phyloP scores from a whole-genome alignment of 306 rosid species.

The Citrullus amarus region DNA sequence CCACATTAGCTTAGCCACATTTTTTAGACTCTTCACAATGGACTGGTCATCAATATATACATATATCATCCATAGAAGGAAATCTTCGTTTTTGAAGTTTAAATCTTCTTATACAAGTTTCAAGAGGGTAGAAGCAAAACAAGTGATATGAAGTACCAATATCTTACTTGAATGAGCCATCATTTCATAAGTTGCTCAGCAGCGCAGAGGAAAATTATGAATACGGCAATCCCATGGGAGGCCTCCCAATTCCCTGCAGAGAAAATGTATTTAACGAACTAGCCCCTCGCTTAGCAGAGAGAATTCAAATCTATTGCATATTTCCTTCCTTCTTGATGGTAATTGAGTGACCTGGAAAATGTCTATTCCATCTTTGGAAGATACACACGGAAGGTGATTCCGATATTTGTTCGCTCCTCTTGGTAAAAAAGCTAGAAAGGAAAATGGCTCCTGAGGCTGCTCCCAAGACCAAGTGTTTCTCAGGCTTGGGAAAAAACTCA shows the following conservation, averaged over 20 bases:
- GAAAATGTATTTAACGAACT: not conserved
- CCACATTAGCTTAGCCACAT: not conserved
- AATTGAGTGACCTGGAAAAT: too few relatives aligned
- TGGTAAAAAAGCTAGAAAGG: too few relatives aligned
- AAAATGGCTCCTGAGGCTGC: too few relatives aligned
- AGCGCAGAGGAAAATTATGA: conserved; percentile 23
- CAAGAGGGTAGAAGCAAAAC: not conserved
- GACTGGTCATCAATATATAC: not conserved
- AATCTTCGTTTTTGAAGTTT: not conserved
- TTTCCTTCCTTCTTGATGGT: too few relatives aligned
- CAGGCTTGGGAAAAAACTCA: too few relatives aligned
- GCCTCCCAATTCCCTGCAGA: not conserved
- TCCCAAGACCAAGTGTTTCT: too few relatives aligned
- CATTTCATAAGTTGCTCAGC: conserved; percentile 7
- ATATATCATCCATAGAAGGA: not conserved
- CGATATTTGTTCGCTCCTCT: too few relatives aligned
- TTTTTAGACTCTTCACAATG: not conserved
- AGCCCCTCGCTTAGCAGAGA: not conserved
- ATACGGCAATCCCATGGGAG: conserved; percentile 14
- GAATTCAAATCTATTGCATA: too few relatives aligned
- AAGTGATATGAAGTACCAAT: not conserved
- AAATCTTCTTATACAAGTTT: not conserved
- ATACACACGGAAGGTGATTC: too few relatives aligned
- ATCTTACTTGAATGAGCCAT: conserved; percentile 9
- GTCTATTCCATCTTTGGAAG: too few relatives aligned